phyloP scores from a whole-genome alignment of 2,329 filamentous ascomycete genomes.

The Hypomyces rosellus region DNA sequence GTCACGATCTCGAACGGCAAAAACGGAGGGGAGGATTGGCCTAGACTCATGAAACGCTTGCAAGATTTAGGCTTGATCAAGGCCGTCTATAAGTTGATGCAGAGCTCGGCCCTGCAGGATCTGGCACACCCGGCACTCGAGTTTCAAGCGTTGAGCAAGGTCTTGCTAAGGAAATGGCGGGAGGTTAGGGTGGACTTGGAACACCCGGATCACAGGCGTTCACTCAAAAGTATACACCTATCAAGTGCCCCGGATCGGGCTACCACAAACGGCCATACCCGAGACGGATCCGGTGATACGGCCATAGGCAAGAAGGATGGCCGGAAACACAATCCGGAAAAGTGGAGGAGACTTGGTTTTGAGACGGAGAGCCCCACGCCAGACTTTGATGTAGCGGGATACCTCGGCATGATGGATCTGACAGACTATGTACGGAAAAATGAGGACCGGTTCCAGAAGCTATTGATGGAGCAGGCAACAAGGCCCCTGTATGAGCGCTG shows the following conservation, averaged over 20 bases:
- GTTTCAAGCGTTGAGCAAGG: slow-evolving; percentile 87
- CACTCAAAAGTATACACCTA: slow-evolving; percentile 78
- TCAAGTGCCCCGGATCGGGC: slow-evolving; percentile 64
- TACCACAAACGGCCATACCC: slow-evolving; percentile 30
- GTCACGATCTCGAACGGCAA: slow-evolving; percentile 31
- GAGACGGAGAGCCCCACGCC: slow-evolving; percentile 78
- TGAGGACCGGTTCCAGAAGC: slow-evolving; percentile 87
- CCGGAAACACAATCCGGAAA: slow-evolving; percentile 74
- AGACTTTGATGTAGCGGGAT: slow-evolving; percentile 83
- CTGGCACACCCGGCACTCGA: slow-evolving; percentile 84
- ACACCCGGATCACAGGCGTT: slow-evolving; percentile 78
- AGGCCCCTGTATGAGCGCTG: slow-evolving; percentile 67
- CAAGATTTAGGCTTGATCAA: slow-evolving; percentile 92
- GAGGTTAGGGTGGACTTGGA: slow-evolving; percentile 81
- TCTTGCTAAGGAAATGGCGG: slow-evolving; percentile 80
- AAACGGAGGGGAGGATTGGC: slow-evolving; percentile 65
- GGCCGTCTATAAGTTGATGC: slow-evolving; percentile 88
- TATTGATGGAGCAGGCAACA: slow-evolving; percentile 81
- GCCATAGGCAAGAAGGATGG: slow-evolving; percentile 49
- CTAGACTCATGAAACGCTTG: slow-evolving; percentile 86
- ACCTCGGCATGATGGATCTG: slow-evolving; percentile 94
- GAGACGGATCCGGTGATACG: slow-evolving; percentile 31
- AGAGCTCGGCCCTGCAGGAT: slow-evolving; percentile 86
- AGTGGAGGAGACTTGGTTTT: slow-evolving; percentile 90
- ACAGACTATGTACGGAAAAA: slow-evolving; percentile 89